Conservation (phyloP, 352 stramenopile genomes). For the Globisporangium canariense region DNA sequence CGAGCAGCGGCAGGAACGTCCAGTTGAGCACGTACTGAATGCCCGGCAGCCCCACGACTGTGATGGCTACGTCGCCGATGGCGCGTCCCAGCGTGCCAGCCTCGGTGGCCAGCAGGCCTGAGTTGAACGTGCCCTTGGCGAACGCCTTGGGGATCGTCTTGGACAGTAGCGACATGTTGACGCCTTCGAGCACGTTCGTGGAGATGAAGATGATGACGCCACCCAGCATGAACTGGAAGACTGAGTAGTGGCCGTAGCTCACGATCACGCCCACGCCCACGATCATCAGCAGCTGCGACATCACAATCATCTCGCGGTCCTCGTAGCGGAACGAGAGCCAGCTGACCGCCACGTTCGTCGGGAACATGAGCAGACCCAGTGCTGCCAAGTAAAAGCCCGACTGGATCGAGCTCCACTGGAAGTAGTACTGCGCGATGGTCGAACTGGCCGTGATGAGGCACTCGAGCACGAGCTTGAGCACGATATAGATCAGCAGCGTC, state of each 20-base stretch:
- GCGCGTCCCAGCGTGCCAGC: slow-evolving; percentile 89
- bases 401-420: slow-evolving; percentile 83
- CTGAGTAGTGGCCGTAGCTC: slow-evolving; percentile 81
- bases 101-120: slow-evolving; percentile 91
- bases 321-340: slow-evolving; percentile 88
- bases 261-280: slow-evolving; percentile 88
- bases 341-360: slow-evolving; percentile 88
- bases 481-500: slow-evolving; percentile 86
- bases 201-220: slow-evolving; percentile 91
- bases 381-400: slow-evolving; percentile 87
- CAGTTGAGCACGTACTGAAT: slow-evolving; percentile 85
- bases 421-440: slow-evolving; percentile 88
- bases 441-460: slow-evolving; percentile 83
- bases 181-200: slow-evolving; percentile 91
- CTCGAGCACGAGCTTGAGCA: slow-evolving; percentile 92
- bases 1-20: slow-evolving; percentile 70
- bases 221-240: slow-evolving; percentile 83
- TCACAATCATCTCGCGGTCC: slow-evolving; percentile 90
- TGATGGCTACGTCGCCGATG: slow-evolving; percentile 85
- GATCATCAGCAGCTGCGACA: slow-evolving; percentile 85
- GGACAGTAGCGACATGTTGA: slow-evolving; percentile 91
- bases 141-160: slow-evolving; percentile 94
- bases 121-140: slow-evolving; percentile 93
- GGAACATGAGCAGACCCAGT: slow-evolving; percentile 90
- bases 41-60: slow-evolving; percentile 69